Evolutionary conservation across 1,139 yeast species (phyloP).

Genomic region (Suhomyces coccinellae): DNA sequence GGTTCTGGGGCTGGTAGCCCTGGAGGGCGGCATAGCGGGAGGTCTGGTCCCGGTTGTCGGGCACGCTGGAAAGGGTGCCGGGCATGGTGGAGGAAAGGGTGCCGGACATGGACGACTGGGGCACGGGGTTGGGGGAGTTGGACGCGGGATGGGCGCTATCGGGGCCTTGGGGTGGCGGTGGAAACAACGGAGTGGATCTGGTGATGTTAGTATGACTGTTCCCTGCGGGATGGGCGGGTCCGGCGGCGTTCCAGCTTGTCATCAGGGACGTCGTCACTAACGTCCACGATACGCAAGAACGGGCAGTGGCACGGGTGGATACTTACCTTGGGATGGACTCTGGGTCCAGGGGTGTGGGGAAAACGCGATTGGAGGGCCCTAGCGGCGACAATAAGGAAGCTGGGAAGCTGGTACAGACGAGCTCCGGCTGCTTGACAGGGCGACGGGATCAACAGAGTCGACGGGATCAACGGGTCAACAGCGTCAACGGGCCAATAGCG

Average conservation of each 20-base stretch:
- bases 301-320: background rate
- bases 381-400: too few species aligned
- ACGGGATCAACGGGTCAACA: too few species aligned
- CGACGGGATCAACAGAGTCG: too few species aligned
- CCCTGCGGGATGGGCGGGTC: conserved; percentile 5
- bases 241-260: conserved; percentile 13
- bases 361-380: background rate
- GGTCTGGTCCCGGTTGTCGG: conserved; percentile 4
- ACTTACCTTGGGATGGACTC: background rate
- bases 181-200: conserved; percentile 1
- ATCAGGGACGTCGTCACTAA: conserved; percentile 1
- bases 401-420: too few species aligned
- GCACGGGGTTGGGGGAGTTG: background rate
- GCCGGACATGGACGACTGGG: background rate
- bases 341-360: background rate
- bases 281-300: background rate
- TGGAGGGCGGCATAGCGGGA: background rate
- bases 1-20: conserved; percentile 3
- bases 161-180: too few species aligned
- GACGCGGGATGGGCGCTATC: too few species aligned
- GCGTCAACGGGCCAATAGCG: too few species aligned
- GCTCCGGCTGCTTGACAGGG: too few species aligned
- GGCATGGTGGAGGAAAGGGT: background rate
- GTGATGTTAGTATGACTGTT: conserved; percentile 5
- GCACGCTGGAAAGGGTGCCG: conserved; percentile 1